phyloP scores from a whole-genome alignment of 441 rosid species.

The Mallotus repandus region DNA sequence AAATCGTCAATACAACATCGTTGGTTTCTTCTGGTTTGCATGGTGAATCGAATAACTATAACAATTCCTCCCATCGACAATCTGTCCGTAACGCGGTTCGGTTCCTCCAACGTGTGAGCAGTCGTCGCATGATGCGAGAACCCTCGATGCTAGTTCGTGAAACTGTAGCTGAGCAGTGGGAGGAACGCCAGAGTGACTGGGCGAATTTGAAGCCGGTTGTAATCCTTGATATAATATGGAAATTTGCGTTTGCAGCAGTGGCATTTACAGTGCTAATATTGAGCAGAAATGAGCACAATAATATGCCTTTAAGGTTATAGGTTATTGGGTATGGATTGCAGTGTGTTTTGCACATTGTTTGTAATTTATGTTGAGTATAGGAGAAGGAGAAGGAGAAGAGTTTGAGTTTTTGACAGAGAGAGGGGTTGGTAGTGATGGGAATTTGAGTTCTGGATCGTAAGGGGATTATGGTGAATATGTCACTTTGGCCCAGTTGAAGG shows the following conservation, averaged over 20 bases:
- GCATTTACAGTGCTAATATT: constrained; percentile 59
- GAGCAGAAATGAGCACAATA: constrained; percentile 62
- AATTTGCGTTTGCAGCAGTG: constrained; percentile 76
- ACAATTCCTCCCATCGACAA: constrained; percentile 38
- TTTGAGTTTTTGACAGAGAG: constrained; percentile 4
- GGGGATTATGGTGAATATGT: constrained; percentile 60
- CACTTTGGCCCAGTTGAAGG: constrained; percentile 55
- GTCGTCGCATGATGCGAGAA: constrained; percentile 91
- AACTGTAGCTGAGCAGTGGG: constrained; percentile 92
- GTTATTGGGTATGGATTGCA: constrained; percentile 76
- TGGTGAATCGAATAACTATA: constrained; percentile 29
- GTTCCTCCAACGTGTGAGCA: constrained; percentile 80
- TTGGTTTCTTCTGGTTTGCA: constrained; percentile 44
- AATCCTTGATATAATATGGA: too few relatives aligned
- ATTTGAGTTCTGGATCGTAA: constrained; percentile 49
- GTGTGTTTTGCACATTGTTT: constrained; percentile 81
- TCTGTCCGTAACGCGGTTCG: constrained; percentile 84
- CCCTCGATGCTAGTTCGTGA: constrained; percentile 93
- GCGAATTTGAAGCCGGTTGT: constrained; percentile 97
- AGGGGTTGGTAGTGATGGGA: constrained; percentile 26
- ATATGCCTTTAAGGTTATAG: constrained; percentile 81
- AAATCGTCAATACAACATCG: constrained; percentile 65
- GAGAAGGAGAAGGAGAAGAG: constrained; percentile 47
- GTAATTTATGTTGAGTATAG: constrained; percentile 77
- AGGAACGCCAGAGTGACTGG: constrained; percentile 98